Evolutionary conservation across 2,329 filamentous ascomycete species (phyloP).

Genomic region (Lecanosticta acicola): DNA sequence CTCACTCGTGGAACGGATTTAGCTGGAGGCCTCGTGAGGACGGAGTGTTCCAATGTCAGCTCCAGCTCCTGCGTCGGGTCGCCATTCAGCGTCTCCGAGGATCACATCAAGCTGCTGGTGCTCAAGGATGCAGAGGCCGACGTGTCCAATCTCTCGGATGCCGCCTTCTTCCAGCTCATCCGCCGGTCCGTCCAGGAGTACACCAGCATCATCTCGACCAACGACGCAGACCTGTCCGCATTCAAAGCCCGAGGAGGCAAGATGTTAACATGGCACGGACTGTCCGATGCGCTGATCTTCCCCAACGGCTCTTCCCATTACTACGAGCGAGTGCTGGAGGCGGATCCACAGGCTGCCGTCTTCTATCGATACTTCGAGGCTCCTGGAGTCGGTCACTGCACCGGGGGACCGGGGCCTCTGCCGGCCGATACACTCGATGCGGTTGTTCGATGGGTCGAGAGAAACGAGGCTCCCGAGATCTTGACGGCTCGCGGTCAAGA

Average conservation of each 20-base stretch:
- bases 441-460: conserved; percentile 29
- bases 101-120: conserved; percentile 36
- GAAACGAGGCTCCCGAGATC: conserved; percentile 25
- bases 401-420: conserved; percentile 27
- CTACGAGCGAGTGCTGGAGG: conserved; percentile 31
- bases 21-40: conserved; percentile 23
- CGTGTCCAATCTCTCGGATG: conserved; percentile 28
- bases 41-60: conserved; percentile 19
- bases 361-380: conserved; percentile 38
- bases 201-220: conserved; percentile 34
- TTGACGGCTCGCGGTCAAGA: conserved; percentile 4
- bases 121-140: conserved; percentile 31
- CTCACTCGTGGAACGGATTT: conserved; percentile 12
- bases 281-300: conserved; percentile 37
- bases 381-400: conserved; percentile 37
- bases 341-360: conserved; percentile 26
- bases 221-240: conserved; percentile 34
- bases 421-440: conserved; percentile 18
- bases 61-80: conserved; percentile 10
- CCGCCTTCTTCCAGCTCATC: conserved; percentile 22
- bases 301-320: conserved; percentile 35
- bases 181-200: conserved; percentile 28
- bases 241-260: conserved; percentile 38
- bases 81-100: background rate
- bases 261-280: conserved; percentile 42